These are phyloP conservation scores for Taphrina pruni DNA, from an alignment of 1,139 yeast genomes.

Conservation along the genomic window DNA sequence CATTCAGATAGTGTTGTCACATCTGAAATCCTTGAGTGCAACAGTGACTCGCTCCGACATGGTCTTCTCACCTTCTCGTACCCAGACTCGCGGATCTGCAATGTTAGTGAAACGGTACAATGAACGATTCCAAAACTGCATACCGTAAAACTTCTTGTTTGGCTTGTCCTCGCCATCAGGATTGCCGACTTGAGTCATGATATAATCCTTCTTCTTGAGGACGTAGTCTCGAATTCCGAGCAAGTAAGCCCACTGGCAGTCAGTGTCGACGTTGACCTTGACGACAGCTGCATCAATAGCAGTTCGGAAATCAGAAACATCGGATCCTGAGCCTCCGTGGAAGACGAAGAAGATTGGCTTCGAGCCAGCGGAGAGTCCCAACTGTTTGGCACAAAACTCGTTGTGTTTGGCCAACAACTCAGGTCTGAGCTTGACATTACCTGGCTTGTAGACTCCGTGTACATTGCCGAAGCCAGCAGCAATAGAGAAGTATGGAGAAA, in stretches of 20 bases:
- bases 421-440: constrained; percentile 94
- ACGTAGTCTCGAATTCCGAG: constrained; percentile 95
- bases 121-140: constrained; percentile 48
- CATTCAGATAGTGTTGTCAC: constrained; percentile 48
- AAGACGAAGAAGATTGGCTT: constrained; percentile 94
- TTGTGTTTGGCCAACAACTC: constrained; percentile 96
- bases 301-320: constrained; percentile 86
- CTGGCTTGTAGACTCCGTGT: constrained; percentile 99
- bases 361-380: constrained; percentile 58
- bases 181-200: constrained; percentile 89
- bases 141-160: constrained; percentile 56
- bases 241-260: constrained; percentile 97
- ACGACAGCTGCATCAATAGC: constrained; percentile 95
- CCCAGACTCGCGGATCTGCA: constrained; percentile 99
- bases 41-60: constrained; percentile 84
- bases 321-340: constrained; percentile 99
- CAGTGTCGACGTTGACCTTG: constrained; percentile 98
- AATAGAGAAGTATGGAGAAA: constrained; percentile 97
- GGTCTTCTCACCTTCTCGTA: constrained; percentile 99
- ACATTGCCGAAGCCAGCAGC: constrained; percentile 99
- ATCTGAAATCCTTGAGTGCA: constrained; percentile 82
- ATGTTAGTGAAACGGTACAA: constrained; percentile 57
- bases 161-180: constrained; percentile 99
- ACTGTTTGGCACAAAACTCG: constrained; percentile 69
- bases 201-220: constrained; percentile 93